Conservation (phyloP, 108 stramenopile species). For the Fragilariopsis cylindrus region DNA sequence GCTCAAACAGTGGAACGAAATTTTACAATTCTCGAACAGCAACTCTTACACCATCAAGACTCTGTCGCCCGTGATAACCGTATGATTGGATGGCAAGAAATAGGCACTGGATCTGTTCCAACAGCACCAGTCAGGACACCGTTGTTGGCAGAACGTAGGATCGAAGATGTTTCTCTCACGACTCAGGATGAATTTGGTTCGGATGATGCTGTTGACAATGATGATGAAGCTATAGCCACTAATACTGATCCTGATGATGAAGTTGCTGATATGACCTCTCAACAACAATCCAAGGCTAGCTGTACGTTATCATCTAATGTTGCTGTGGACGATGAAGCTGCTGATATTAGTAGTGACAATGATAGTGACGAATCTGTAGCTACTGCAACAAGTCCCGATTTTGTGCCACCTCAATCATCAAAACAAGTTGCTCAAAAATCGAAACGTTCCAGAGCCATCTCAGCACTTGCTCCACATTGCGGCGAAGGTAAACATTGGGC, state of each 20-base stretch:
- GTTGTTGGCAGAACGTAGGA: not conserved
- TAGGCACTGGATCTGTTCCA: conserved; percentile 21
- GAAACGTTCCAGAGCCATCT: too few species aligned
- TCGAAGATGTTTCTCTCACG: conserved; percentile 3
- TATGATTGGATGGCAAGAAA: conserved; percentile 28
- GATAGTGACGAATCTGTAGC: not conserved
- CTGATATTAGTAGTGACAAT: not conserved
- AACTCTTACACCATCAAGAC: conserved; percentile 17
- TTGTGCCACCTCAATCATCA: too few species aligned
- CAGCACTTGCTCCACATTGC: too few species aligned
- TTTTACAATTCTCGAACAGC: conserved; percentile 7
- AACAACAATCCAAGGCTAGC: too few species aligned
- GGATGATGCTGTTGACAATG: conserved; percentile 7
- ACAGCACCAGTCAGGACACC: not conserved
- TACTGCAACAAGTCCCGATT: not conserved
- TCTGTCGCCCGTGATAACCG: conserved; percentile 15
- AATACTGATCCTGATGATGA: too few species aligned
- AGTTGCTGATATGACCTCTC: not conserved
- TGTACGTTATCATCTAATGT: not conserved
- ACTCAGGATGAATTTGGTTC: not conserved
- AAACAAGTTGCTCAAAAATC: too few species aligned
- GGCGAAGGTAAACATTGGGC: too few species aligned
- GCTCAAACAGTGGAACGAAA: not conserved
- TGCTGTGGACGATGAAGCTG: not conserved
- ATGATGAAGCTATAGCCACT: conserved; percentile 1